phyloP scores from a whole-genome alignment of 768 basidiomycete genomes.

The Suillus alpinus region DNA sequence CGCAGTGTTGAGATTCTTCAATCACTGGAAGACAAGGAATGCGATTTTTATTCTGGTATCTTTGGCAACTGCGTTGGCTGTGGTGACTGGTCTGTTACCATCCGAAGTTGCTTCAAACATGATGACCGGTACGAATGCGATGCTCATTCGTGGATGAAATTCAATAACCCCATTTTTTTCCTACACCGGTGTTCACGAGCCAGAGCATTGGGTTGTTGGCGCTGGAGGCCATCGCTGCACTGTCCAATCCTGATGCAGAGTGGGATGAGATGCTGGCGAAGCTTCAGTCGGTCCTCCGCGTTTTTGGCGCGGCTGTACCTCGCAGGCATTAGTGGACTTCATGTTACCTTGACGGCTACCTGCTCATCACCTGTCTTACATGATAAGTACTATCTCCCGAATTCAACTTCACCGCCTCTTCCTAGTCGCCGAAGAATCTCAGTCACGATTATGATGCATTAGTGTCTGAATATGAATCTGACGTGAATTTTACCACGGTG shows the following conservation, averaged over 20 bases:
- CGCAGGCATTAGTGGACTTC: constrained; percentile 14
- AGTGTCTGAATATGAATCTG: background rate
- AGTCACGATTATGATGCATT: background rate
- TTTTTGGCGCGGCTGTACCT: constrained; percentile 46
- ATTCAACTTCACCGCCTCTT: constrained; percentile 35
- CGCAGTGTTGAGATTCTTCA: constrained; percentile 89
- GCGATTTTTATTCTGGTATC: constrained; percentile 90
- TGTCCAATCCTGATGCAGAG: constrained; percentile 80
- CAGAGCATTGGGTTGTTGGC: constrained; percentile 77
- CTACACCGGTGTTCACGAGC: constrained; percentile 7
- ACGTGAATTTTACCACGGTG: background rate
- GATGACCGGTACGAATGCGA: constrained; percentile 33
- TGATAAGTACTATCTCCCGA: constrained; percentile 16
- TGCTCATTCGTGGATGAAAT: constrained; percentile 9
- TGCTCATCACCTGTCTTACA: background rate
- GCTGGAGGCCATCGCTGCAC: constrained; percentile 96
- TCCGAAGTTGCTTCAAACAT: constrained; percentile 86
- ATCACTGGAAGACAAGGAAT: constrained; percentile 65
- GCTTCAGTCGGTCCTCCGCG: constrained; percentile 69
- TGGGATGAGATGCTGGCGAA: constrained; percentile 97
- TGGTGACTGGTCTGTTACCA: constrained; percentile 92
- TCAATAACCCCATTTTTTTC: constrained; percentile 7
- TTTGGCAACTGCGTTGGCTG: constrained; percentile 90
- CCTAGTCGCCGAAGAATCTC: background rate
- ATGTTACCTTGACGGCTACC: background rate